Evolutionary conservation across 2,329 filamentous ascomycete genomes (phyloP), one percentile per base, ranked within the genome.

Genomic region (Colletotrichum ledebouriae): DNA sequence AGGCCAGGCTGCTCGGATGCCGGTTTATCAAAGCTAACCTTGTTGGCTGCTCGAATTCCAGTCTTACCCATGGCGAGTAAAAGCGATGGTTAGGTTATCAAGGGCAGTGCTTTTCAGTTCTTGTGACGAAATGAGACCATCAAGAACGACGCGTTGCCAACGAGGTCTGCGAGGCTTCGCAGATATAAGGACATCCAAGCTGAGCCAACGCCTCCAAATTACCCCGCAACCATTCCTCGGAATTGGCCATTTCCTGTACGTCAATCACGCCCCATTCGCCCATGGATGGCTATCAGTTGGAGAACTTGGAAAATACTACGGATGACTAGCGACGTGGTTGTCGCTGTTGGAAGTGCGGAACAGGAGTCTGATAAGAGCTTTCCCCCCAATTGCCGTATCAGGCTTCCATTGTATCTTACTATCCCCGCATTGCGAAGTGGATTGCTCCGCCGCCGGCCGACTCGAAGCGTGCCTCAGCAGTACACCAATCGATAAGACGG

Each of bases 11-110:
- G 92, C 71, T 93, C 87, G 41, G 85, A 82, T 5, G 92, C 91
- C 39, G 91, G 90, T 76, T 87, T 92, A 66, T 92, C 86, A 33
- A 94, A 82, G 75, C 91, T 89, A 49, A 95, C 91, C 76, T 91
- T 91, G 63, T 91, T 87, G 17, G 89, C 90, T 41, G 89, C 92
- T 64, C 93, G 88, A 72, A 95, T 90, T 44, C 81, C 64, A 29
- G 68, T 65, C 37, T 71, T 82, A 1, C 91, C 92, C 86, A 94
- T 86, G 13, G 46, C 20, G 12, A 41, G 37, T 39, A 13, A 39
- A 29, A 29, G 7, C 7, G 37, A 15, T 39, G 17, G 11, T n/a
- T 7, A 56, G n/a, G 4, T 39, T 13, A 39, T 39, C 37, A 39
- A 15, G 9, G 4, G 13, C 37, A 39, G 11, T 15, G 37, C 11